Evolutionary conservation across 1,284 basidiomycete species (phyloP).

Genomic region (Volvariella volvacea): DNA sequence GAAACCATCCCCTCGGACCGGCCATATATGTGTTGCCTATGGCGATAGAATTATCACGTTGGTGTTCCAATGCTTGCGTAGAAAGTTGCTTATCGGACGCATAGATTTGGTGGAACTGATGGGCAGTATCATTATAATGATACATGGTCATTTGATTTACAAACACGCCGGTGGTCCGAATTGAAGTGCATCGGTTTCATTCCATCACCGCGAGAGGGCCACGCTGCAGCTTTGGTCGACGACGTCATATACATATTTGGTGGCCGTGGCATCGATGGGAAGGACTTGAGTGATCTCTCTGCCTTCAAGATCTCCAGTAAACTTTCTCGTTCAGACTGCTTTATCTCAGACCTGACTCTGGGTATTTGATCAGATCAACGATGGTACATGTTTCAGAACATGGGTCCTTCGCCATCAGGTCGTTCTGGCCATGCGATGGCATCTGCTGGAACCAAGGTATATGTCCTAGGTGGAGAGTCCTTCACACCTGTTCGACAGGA

Average conservation of each 20-base stretch:
- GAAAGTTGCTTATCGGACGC: constrained; percentile 10
- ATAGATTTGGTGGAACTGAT: constrained; percentile 95
- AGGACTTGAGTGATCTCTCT: constrained; percentile 91
- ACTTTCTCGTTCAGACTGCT: constrained; percentile 19
- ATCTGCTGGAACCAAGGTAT: constrained; percentile 80
- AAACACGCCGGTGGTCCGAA: constrained; percentile 84
- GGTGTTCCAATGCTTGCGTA: constrained; percentile 20
- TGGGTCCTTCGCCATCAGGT: constrained; percentile 91
- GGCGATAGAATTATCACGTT: constrained; percentile 86
- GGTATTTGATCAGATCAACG: constrained; percentile 53
- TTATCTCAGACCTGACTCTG: constrained; percentile 4
- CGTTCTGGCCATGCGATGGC: constrained; percentile 96
- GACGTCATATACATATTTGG: constrained; percentile 99
- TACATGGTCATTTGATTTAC: constrained; percentile 93
- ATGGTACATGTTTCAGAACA: constrained; percentile 99
- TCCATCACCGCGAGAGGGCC: constrained; percentile 93
- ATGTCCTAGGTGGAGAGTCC: constrained; percentile 93
- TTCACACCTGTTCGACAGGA: constrained; percentile 71
- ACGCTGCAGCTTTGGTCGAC: constrained; percentile 94
- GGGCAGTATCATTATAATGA: constrained; percentile 99
- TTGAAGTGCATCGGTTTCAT: constrained; percentile 97
- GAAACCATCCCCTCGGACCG: constrained; percentile 83
- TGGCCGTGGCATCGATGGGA: constrained; percentile 94
- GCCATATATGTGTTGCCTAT: constrained; percentile 85
- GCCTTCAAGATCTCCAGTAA: constrained; percentile 95